Conservation (phyloP, 352 stramenopile genomes). For the Phytophthora capsici region DNA sequence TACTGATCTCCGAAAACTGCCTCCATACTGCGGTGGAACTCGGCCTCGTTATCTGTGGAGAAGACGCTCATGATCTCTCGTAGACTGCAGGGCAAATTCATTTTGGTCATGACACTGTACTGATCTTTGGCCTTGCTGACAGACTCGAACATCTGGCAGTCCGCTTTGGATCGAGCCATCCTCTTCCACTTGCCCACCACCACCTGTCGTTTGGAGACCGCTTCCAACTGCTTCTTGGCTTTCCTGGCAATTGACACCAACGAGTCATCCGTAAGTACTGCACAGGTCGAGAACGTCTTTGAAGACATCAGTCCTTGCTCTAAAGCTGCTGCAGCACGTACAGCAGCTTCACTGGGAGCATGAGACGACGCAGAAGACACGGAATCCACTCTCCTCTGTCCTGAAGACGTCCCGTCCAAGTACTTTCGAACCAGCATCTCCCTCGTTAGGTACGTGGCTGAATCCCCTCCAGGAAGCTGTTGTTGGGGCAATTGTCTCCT, state of each 20-base stretch:
- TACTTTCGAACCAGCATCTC: conserved; percentile 17
- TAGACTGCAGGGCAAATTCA: conserved; percentile 64
- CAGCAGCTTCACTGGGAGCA: conserved; percentile 17
- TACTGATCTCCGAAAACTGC: conserved; percentile 71
- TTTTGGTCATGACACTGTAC: conserved; percentile 66
- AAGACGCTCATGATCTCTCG: conserved; percentile 68
- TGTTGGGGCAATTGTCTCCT: conserved; percentile 19
- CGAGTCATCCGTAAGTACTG: conserved; percentile 38
- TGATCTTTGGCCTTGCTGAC: conserved; percentile 48
- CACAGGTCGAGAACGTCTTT: conserved; percentile 39
- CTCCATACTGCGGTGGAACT: conserved; percentile 73
- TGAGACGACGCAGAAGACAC: conserved; percentile 31
- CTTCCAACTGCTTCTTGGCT: conserved; percentile 55
- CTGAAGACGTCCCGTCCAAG: conserved; percentile 1
- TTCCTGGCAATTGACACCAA: conserved; percentile 39
- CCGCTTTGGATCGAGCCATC: conserved; percentile 34
- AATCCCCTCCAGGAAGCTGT: not conserved
- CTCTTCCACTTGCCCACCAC: conserved; percentile 60
- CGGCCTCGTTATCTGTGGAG: conserved; percentile 45
- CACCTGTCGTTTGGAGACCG: conserved; percentile 47
- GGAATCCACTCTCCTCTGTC: conserved; percentile 16
- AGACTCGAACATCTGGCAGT: conserved; percentile 63
- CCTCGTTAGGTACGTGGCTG: not conserved
- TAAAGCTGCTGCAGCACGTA: conserved; percentile 22
- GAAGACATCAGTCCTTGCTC: conserved; percentile 45